Conservation (phyloP, 2,329 filamentous ascomycete genomes). For the Phaeosphaeria sp. region DNA sequence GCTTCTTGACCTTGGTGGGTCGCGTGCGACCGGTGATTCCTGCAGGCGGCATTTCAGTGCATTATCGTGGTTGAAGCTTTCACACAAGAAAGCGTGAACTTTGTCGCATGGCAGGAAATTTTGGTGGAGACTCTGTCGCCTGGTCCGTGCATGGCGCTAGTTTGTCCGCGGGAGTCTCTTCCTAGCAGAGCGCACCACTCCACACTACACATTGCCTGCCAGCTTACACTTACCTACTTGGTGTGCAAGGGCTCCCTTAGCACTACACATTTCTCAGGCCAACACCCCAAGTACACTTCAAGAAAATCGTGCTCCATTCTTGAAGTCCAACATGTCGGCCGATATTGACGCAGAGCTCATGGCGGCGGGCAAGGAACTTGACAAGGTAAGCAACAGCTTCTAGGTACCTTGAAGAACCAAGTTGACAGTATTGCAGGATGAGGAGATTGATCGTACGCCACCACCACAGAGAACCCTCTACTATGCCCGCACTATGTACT, state of each 20-base stretch:
- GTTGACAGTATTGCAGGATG: conserved; percentile 66
- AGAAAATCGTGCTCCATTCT: not conserved
- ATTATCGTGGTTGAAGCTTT: conserved; percentile 5
- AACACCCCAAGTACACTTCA: too few relatives aligned
- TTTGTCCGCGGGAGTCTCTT: conserved; percentile 27
- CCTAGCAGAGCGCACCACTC: not conserved
- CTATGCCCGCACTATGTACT: not conserved
- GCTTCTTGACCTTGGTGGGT: conserved; percentile 64
- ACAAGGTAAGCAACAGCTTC: conserved; percentile 66
- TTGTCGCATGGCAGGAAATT: conserved; percentile 28
- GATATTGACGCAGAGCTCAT: conserved; percentile 77
- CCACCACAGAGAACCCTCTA: not conserved
- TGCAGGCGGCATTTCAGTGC: conserved; percentile 36
- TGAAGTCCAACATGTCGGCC: conserved; percentile 49
- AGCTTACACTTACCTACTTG: too few relatives aligned
- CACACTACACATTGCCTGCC: not conserved
- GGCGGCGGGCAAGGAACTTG: conserved; percentile 85
- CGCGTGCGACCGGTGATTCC: conserved; percentile 51
- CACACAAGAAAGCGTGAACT: conserved; percentile 3
- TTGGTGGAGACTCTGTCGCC: conserved; percentile 22
- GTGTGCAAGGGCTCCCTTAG: too few relatives aligned
- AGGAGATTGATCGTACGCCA: conserved; percentile 80
- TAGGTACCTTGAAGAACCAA: not conserved
- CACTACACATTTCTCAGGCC: too few relatives aligned
- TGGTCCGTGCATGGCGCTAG: conserved; percentile 23